Percentiles rank a stretch among this genome's conserved stretches.
Evolutionary conservation across 176 grass and related monocot genomes (phyloP).

Genomic region (Echinochloa phyllopogon): DNA sequence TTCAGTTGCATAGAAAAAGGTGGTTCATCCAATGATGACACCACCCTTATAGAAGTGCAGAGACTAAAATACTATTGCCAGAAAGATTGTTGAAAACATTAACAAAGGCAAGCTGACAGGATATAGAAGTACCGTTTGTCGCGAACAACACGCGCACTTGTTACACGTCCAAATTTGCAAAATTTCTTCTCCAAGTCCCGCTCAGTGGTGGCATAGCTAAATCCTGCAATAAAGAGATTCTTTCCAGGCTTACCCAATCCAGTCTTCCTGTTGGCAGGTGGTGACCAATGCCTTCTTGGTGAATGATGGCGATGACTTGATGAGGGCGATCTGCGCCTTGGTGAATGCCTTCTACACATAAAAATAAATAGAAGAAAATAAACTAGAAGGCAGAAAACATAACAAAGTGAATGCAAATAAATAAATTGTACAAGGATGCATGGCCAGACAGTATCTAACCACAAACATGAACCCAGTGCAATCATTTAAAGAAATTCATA

Average conservation of each 20-base stretch:
- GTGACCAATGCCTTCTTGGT: slow-evolving; percentile 76
- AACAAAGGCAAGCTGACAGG: slow-evolving; percentile 12
- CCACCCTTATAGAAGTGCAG: neutral
- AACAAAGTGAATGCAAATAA: neutral
- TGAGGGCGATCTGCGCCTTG: slow-evolving; percentile 64
- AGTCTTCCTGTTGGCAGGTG: slow-evolving; percentile 79
- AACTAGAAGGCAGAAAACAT: slow-evolving; percentile 33
- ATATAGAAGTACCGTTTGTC: slow-evolving; percentile 69
- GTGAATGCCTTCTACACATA: slow-evolving; percentile 62
- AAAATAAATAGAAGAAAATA: slow-evolving; percentile 30
- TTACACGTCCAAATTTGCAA: slow-evolving; percentile 76
- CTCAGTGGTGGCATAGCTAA: slow-evolving; percentile 89
- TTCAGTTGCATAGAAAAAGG: slow-evolving; percentile 18
- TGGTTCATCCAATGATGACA: neutral
- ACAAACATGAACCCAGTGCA: slow-evolving; percentile 10
- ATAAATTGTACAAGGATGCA: slow-evolving; percentile 19
- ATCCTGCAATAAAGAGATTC: slow-evolving; percentile 92
- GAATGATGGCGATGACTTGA: slow-evolving; percentile 62
- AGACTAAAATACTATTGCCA: neutral
- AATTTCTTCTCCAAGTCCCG: slow-evolving; percentile 94
- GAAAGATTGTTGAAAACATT: slow-evolving; percentile 8
- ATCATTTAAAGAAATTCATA: slow-evolving; percentile 18
- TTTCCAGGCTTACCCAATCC: slow-evolving; percentile 81
- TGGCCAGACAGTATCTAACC: slow-evolving; percentile 1
- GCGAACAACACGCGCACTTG: slow-evolving; percentile 73